phyloP scores from a whole-genome alignment of 768 basidiomycete species.

The Termitomyces sp. region DNA sequence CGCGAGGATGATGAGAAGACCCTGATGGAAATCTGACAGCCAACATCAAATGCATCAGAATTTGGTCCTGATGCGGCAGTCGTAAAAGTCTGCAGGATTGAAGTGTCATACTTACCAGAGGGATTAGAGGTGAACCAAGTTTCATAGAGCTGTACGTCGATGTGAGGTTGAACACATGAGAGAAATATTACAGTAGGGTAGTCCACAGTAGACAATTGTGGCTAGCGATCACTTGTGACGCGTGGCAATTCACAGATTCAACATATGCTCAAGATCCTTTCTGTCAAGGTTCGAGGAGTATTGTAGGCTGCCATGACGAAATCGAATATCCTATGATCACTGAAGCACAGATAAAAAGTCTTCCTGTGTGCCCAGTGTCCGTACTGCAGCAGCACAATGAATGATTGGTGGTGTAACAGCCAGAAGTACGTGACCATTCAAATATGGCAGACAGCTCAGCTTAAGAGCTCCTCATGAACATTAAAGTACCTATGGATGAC shows the following conservation, averaged over 20 bases:
- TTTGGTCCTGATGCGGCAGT: not conserved
- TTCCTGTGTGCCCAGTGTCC: too few relatives aligned
- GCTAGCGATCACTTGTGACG: not conserved
- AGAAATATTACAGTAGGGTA: not conserved
- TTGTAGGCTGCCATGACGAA: not conserved
- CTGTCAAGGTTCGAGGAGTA: not conserved
- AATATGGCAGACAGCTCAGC: not conserved
- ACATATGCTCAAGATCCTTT: not conserved
- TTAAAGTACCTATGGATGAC: slow-evolving; percentile 35
- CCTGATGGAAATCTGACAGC: not conserved
- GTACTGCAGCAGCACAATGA: not conserved
- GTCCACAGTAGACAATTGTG: not conserved
- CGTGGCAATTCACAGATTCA: not conserved
- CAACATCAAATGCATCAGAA: not conserved
- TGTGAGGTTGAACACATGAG: not conserved
- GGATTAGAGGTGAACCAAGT: not conserved
- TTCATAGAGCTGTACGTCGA: not conserved
- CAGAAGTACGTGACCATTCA: not conserved
- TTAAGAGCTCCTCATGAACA: slow-evolving; percentile 44
- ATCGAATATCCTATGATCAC: too few relatives aligned
- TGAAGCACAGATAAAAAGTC: too few relatives aligned
- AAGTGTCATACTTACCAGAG: not conserved
- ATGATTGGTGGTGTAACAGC: not conserved
- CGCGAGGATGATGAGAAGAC: not conserved
- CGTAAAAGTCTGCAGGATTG: not conserved